phyloP scores from a whole-genome alignment of 768 basidiomycete genomes.

The Suillus sp. region DNA sequence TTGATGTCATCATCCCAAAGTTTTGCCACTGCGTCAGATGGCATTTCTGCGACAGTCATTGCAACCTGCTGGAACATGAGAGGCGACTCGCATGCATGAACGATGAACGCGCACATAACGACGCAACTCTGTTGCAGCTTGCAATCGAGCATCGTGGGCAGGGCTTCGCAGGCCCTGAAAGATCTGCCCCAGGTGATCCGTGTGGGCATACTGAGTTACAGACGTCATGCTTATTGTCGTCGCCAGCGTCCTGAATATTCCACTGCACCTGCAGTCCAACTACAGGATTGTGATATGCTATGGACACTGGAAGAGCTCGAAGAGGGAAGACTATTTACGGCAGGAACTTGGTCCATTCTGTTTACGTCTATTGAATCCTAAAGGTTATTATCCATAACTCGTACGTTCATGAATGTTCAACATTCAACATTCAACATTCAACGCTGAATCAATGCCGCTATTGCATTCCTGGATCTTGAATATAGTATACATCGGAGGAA shows the following conservation, averaged over 20 bases:
- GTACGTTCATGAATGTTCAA: background rate
- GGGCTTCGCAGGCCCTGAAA: slow-evolving; percentile 68
- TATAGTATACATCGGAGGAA: background rate
- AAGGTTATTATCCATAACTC: slow-evolving; percentile 11
- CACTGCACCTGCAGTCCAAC: slow-evolving; percentile 8
- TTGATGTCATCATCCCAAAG: slow-evolving; percentile 88
- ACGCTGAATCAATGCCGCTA: background rate
- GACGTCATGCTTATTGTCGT: slow-evolving; percentile 58
- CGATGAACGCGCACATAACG: slow-evolving; percentile 62
- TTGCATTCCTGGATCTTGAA: background rate
- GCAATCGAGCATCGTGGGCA: slow-evolving; percentile 61
- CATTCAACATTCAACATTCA: background rate
- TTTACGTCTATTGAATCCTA: slow-evolving; percentile 34
- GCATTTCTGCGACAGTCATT: slow-evolving; percentile 75
- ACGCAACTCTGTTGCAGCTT: slow-evolving; percentile 71
- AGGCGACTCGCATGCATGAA: slow-evolving; percentile 13
- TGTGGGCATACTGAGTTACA: slow-evolving; percentile 54
- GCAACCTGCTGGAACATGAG: slow-evolving; percentile 54
- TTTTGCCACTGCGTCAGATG: slow-evolving; percentile 77
- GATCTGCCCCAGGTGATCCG: slow-evolving; percentile 64
- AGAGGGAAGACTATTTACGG: slow-evolving; percentile 9
- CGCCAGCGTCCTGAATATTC: slow-evolving; percentile 13
- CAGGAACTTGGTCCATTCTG: slow-evolving; percentile 20
- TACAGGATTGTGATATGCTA: background rate
- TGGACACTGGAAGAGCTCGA: background rate